Evolutionary conservation across 2,329 filamentous ascomycete species (phyloP), one percentile per base, ranked within the genome.

Genomic region (Xylaria sp.): DNA sequence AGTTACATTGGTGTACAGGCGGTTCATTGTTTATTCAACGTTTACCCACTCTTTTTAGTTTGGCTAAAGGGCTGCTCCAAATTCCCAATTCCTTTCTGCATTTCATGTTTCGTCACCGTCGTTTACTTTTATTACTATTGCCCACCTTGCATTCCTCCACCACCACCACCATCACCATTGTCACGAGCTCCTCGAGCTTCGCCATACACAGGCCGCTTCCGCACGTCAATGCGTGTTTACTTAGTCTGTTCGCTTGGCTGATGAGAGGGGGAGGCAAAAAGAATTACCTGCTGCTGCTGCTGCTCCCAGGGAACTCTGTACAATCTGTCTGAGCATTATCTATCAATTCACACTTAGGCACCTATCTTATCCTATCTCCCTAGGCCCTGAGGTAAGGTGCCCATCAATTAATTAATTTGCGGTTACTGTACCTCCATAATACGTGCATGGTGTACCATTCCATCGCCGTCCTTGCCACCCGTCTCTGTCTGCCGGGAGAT

Each of bases 391-490:
- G 67, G 67, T 72, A 72, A 69, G 66, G 63, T 69, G 69, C 57
- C 66, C 66, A 63, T 71, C 64, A 71, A 71, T 71, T 69, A 71
- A 73, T 73, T 73, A 69, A 71, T 67, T 70, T 69, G 52, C 71
- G 63, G 69, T 69, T 67, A 41, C 70, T 72, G 68, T 72, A 66
- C 69, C 68, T 72, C 69, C 67, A 68, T 70, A 66, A 72, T 70
- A 73, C 70, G 72, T 73, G 72, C 72, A 73, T 73, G 71, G 70
- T 72, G 72, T 72, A 59, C 68, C 69, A 63, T 70, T 61, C 68
- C 69, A 63, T 70, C 67, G 61, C 70, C 66, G 72, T 66, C 72
- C 52, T 61, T 69, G 71, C 60, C 56, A 73, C 69, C 67, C 48
- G 65, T 61, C 57, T 59, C 50, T 50, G 55, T 54, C 46, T 51